Evolutionary conservation across 305 asterid genomes (phyloP), one percentile per base, ranked within the genome.

Genomic region (Euphrasia arctica): DNA sequence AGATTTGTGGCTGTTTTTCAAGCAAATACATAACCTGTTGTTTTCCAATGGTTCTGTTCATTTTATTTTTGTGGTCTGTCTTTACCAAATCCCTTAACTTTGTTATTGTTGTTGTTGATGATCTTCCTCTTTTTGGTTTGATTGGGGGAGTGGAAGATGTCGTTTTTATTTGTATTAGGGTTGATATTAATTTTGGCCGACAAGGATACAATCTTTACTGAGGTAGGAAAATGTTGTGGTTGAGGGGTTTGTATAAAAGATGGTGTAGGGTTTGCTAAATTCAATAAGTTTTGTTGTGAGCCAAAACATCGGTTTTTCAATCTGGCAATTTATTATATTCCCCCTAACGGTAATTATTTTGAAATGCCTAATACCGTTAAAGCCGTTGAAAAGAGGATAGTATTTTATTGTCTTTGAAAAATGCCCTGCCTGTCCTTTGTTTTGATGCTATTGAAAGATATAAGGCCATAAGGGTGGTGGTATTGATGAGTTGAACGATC

Each of bases 361-460:
- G 32, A 63, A 50, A 57, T 63, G 60, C 32, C 60, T 9, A 62
- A 2, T 32, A 45, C 12, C 10, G 11, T 32, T 31, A 15, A 50
- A 54, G 58, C 6, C 22, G 45, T 47, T 45, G 45, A 31, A 15
- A 7, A 62, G 28, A 11, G 28, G 14, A 8, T 18, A 18, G 22
- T 18, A 18, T 18, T 39, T 54, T 69, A 41, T 48, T 61, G 28
- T 34, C 14, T n/a, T 31, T 61, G 34, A 10, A 50, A 49, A 48
- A n/a, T 5, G 39, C 56, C 56, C 27, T 5, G 58, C 8, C 15
- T 28, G 8, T 42, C 31, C 41, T 48, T 3, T 68, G 70, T 25
- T 65, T 31, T 3, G 14, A 49, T 57, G 50, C 36, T 54, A 49
- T 51, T 32, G 56, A 51, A 65, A 34, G 48, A 18, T 18, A 18